Conservation (phyloP, 2,329 filamentous ascomycete genomes). For the Xylariomycetidae sp. region DNA sequence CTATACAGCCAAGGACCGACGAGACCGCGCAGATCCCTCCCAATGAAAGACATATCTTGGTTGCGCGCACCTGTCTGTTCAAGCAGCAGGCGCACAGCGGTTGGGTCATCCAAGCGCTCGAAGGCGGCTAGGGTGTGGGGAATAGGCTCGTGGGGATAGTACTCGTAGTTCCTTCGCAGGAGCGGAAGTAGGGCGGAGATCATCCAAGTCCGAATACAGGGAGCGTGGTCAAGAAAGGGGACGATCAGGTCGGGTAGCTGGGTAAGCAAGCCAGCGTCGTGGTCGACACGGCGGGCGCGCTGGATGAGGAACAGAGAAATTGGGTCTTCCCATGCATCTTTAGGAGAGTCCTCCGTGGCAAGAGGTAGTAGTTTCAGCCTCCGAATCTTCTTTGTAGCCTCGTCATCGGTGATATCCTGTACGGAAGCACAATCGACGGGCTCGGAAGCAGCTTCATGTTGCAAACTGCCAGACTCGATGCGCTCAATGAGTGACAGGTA, state of each 20-base stretch:
- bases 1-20: slow-evolving; percentile 72
- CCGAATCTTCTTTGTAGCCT: slow-evolving; percentile 59
- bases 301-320: slow-evolving; percentile 63
- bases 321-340: slow-evolving; percentile 46
- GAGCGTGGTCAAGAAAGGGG: slow-evolving; percentile 61
- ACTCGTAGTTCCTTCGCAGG: slow-evolving; percentile 64
- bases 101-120: slow-evolving; percentile 52
- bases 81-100: slow-evolving; percentile 58
- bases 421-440: slow-evolving; percentile 54
- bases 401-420: slow-evolving; percentile 53
- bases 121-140: slow-evolving; percentile 58
- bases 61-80: slow-evolving; percentile 45
- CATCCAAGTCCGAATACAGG: slow-evolving; percentile 62
- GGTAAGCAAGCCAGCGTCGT: slow-evolving; percentile 66
- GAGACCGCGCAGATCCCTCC: slow-evolving; percentile 62
- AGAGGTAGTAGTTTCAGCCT: slow-evolving; percentile 62
- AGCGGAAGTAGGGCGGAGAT: slow-evolving; percentile 66
- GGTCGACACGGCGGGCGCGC: slow-evolving; percentile 64
- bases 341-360: slow-evolving; percentile 40
- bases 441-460: slow-evolving; percentile 30
- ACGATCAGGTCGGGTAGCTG: slow-evolving; percentile 62
- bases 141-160: slow-evolving; percentile 51
- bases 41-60: slow-evolving; percentile 39
- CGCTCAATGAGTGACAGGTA: slow-evolving; percentile 60
- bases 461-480: slow-evolving; percentile 45